Evolutionary conservation across 1,284 basidiomycete species (phyloP), one percentile per base, ranked within the genome.

Genomic region (Ustilago sp.): DNA sequence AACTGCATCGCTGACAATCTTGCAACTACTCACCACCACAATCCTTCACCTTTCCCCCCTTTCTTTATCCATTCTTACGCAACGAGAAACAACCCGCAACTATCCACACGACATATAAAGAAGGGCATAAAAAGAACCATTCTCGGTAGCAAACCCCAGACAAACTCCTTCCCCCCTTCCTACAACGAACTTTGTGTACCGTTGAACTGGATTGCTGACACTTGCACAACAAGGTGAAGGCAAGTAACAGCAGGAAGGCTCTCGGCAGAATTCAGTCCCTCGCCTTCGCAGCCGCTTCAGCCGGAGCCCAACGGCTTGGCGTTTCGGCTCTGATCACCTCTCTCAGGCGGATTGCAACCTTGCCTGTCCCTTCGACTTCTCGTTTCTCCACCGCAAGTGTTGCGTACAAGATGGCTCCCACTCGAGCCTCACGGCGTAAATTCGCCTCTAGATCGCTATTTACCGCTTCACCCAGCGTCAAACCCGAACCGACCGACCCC

Each of bases 251-350:
- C 23, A 23, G 4, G 45, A 17, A 6, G 23, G 48, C 48, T 31
- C 7, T 50, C 48, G 48, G 39, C 59, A 70, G 59, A 12, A 70
- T 70, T 70, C 62, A 54, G 68, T 65, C 62, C 13, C 23, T 50
- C 1, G 48, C 57, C 15, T 54, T 45, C 23, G 32, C 3, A n/a
- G 23, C 6, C 34, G 53, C 8, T 17, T 50, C 48, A 50, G 48
- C 47, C 52, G 66, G 56, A 48, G 56, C 66, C 47, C 47, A 48
- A 45, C 66, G 66, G 59, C 50, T 68, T 51, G 41, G 55, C 41
- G 23, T 54, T 50, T 28, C 28, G 12, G 28, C 47, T 35, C 56
- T 32, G 0, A 47, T 39, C 15, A 34, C 36, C n/a, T 17, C 62
- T 19, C 23, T 43, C 9, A 39, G 11, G 38, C 38, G 15, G 38